Conservation (phyloP, 306 rosid species). For the Echinosophora koreensis region DNA sequence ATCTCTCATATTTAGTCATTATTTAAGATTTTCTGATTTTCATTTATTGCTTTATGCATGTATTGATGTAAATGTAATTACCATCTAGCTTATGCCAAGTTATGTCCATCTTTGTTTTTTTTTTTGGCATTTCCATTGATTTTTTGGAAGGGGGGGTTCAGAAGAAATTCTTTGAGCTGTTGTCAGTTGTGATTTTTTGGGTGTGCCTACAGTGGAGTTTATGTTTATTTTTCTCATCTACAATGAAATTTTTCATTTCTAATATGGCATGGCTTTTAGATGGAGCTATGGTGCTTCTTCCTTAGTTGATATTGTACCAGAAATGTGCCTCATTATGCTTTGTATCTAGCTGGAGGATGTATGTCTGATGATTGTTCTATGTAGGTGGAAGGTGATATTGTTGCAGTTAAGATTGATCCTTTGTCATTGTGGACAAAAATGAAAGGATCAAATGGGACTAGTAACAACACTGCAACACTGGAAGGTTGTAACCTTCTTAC, state of each 20-base stretch:
- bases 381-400: constrained; percentile 91
- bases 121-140: background rate
- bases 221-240: constrained; percentile 4
- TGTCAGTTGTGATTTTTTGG: background rate
- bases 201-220: background rate
- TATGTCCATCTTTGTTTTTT: constrained; percentile 11
- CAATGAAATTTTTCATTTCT: constrained; percentile 28
- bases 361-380: constrained; percentile 48
- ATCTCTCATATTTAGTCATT: background rate
- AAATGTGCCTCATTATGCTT: constrained; percentile 23
- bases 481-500: constrained; percentile 53
- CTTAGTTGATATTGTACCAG: constrained; percentile 33
- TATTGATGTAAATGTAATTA: background rate
- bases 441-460: constrained; percentile 67
- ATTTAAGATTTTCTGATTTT: constrained; percentile 8
- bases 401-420: constrained; percentile 78
- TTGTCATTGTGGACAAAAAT: constrained; percentile 75
- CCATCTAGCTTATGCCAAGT: background rate
- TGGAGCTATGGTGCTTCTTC: constrained; percentile 23
- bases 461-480: constrained; percentile 50
- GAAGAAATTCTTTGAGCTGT: background rate
- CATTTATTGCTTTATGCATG: background rate
- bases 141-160: background rate
- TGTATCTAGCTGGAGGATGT: constrained; percentile 30
- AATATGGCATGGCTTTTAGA: constrained; percentile 31